These are phyloP conservation scores for Globisporangium mamillatum DNA, from an alignment of 352 stramenopile genomes.

Conservation along the genomic window DNA sequence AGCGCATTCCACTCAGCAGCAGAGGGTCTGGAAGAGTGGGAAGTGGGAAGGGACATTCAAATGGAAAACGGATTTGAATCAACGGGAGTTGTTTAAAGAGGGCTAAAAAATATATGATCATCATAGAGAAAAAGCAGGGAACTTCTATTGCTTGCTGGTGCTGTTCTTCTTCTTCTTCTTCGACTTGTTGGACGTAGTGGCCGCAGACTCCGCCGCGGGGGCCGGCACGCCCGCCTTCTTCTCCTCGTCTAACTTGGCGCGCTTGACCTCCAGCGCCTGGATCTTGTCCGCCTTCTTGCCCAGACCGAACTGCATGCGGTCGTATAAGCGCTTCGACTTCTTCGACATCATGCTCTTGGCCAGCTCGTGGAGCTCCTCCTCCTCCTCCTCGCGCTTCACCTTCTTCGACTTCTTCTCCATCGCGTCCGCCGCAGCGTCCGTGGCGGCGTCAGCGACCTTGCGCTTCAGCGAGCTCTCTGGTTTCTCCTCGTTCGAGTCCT, in stretches of 20 bases:
- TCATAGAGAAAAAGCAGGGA: background rate
- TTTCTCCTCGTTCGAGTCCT: slow-evolving; percentile 26
- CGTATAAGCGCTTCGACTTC: slow-evolving; percentile 89
- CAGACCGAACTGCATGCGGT: slow-evolving; percentile 91
- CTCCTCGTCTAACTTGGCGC: slow-evolving; percentile 56
- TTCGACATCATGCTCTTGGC: slow-evolving; percentile 93
- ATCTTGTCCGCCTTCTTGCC: slow-evolving; percentile 88
- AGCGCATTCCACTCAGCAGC: no score
- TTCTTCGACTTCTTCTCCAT: slow-evolving; percentile 71
- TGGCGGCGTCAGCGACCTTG: slow-evolving; percentile 25
- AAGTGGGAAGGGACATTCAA: background rate
- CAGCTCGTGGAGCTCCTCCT: slow-evolving; percentile 78
- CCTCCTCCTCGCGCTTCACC: slow-evolving; percentile 75
- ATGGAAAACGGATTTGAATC: background rate
- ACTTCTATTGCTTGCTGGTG: slow-evolving; percentile 17
- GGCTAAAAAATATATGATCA: background rate
- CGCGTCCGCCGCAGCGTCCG: background rate
- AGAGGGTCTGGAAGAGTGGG: no score
- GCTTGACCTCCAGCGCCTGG: slow-evolving; percentile 80
- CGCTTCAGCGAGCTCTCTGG: slow-evolving; percentile 41
- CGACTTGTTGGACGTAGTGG: slow-evolving; percentile 8
- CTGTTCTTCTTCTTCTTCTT: slow-evolving; percentile 31
- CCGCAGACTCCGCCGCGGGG: background rate
- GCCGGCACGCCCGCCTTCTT: slow-evolving; percentile 43
- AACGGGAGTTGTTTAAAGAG: background rate